These are phyloP conservation scores for Kluyveromyces sp. DNA, from an alignment of 1,139 yeast genomes.

Conservation along the genomic window DNA sequence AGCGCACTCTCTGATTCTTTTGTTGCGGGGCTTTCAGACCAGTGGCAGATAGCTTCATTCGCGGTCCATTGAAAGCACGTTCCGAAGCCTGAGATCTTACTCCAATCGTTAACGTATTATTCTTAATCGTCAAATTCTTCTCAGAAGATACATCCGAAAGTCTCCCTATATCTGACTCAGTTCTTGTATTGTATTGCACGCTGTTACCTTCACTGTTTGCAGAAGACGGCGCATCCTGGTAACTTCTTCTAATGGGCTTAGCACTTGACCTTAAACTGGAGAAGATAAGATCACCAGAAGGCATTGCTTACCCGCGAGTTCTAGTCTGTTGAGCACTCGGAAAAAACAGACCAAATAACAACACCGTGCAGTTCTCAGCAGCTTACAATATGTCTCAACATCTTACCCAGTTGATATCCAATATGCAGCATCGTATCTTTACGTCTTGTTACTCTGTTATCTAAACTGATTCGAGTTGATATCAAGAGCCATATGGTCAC, in stretches of 20 bases:
- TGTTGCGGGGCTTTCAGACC: conserved; percentile 5
- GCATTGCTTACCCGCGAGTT: conserved; percentile 1
- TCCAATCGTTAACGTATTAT: conserved; percentile 13
- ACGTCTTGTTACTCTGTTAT: background rate
- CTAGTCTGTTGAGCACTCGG: too few species aligned
- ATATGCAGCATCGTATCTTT: too few species aligned
- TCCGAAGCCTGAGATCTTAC: conserved; percentile 5
- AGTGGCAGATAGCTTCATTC: conserved; percentile 8
- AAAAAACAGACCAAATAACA: too few species aligned
- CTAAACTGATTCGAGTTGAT: background rate
- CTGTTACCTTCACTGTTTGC: conserved; percentile 1
- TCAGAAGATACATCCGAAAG: conserved; percentile 1
- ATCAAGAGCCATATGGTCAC: background rate
- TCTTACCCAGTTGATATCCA: too few species aligned
- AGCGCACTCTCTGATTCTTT: background rate
- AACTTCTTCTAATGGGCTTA: background rate
- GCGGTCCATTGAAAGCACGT: conserved; percentile 5
- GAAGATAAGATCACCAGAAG: conserved; percentile 7
- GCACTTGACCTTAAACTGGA: conserved; percentile 7
- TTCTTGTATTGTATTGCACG: background rate
- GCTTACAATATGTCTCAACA: too few species aligned
- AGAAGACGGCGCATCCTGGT: conserved; percentile 2
- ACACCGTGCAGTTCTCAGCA: too few species aligned
- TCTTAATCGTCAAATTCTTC: conserved; percentile 11
- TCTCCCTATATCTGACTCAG: background rate